A percentile compares a stretch with the other conserved stretches of the same genome.
Evolutionary conservation across 179 eudicot species (phyloP).

Genomic region (Sideroxylon spinosum): DNA sequence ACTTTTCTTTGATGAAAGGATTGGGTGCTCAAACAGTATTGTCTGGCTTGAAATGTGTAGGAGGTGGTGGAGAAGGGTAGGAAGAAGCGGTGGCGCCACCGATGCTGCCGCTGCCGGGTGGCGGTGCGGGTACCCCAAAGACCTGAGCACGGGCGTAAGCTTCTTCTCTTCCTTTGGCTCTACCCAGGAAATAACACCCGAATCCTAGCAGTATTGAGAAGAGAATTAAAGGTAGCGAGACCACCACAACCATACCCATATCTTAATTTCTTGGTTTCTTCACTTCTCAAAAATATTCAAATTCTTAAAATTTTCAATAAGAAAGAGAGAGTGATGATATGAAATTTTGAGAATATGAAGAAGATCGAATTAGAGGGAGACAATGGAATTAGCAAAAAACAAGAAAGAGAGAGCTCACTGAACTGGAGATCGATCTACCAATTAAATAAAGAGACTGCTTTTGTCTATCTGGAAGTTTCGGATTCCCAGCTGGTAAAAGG

Average conservation of each 20-base stretch:
- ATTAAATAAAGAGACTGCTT: no score
- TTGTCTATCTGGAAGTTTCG: background rate
- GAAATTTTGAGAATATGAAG: background rate
- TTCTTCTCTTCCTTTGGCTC: constrained; percentile 62
- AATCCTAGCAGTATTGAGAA: constrained; percentile 54
- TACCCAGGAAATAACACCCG: constrained; percentile 75
- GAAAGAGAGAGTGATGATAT: background rate
- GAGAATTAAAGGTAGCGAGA: constrained; percentile 64
- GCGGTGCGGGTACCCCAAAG: constrained; percentile 61
- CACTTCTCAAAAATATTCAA: background rate
- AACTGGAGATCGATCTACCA: no score
- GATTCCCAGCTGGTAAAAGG: background rate
- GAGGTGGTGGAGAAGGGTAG: constrained; percentile 28
- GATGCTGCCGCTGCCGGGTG: constrained; percentile 28
- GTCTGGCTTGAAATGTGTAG: constrained; percentile 20
- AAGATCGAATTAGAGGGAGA: background rate
- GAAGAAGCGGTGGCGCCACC: constrained; percentile 20
- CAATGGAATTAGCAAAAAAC: background rate
- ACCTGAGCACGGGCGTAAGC: constrained; percentile 40
- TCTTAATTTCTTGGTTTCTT: background rate
- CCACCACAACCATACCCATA: constrained; percentile 72
- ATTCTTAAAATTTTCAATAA: background rate
- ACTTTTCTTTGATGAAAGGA: no score
- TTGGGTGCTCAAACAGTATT: constrained; percentile 21
- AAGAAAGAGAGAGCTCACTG: background rate